phyloP scores from a whole-genome alignment of 2,329 filamentous ascomycete genomes.

The Fusarium penzigii region DNA sequence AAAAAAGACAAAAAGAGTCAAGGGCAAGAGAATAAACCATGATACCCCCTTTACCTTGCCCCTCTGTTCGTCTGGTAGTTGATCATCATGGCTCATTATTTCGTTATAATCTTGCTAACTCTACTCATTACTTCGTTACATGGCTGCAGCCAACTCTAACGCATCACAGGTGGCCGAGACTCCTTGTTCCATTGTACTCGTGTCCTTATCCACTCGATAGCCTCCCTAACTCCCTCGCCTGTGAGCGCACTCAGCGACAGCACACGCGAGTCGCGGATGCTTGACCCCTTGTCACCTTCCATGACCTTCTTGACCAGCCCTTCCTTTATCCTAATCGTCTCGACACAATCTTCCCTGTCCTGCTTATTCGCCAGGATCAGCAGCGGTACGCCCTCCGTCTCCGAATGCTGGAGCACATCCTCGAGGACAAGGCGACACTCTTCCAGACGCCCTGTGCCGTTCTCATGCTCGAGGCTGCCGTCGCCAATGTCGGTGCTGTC shows the following conservation, averaged over 20 bases:
- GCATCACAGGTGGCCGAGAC: constrained; percentile 86
- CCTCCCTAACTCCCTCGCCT: constrained; percentile 84
- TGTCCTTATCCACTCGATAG: constrained; percentile 94
- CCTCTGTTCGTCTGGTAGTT: not conserved
- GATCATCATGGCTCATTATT: constrained; percentile 18
- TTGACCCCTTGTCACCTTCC: constrained; percentile 85
- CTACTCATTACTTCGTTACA: not conserved
- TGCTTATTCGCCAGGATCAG: constrained; percentile 97
- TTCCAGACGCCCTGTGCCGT: constrained; percentile 66
- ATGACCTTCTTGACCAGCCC: constrained; percentile 93
- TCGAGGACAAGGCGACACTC: constrained; percentile 91
- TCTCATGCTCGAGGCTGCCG: constrained; percentile 61
- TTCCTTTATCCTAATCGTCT: constrained; percentile 97
- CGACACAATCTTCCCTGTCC: constrained; percentile 94
- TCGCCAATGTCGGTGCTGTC: constrained; percentile 93
- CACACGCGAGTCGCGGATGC: constrained; percentile 87
- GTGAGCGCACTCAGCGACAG: constrained; percentile 90
- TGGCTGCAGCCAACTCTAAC: constrained; percentile 50
- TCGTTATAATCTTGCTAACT: constrained; percentile 9
- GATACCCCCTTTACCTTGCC: constrained; percentile 21
- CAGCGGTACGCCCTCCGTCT: constrained; percentile 88
- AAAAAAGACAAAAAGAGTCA: constrained; percentile 21
- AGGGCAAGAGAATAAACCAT: constrained; percentile 8
- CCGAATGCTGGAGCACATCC: constrained; percentile 81
- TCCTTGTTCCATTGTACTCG: constrained; percentile 97